phyloP scores from a whole-genome alignment of 805 yeast species.

The Clavispora santaluciae region DNA sequence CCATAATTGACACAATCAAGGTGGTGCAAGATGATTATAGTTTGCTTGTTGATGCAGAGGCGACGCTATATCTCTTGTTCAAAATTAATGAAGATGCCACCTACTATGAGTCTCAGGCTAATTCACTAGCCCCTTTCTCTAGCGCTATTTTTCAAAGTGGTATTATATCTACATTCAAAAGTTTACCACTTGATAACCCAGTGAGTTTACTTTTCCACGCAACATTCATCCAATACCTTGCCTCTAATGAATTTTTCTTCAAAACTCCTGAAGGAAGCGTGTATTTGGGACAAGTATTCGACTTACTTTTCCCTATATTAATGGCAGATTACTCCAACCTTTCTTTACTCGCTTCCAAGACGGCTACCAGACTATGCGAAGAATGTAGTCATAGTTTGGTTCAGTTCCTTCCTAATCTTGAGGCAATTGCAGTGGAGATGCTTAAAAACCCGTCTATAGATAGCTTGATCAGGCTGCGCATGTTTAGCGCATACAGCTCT shows the following conservation, averaged over 20 bases:
- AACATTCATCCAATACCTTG: conserved; percentile 29
- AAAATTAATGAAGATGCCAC: conserved; percentile 50
- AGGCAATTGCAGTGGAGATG: conserved; percentile 44
- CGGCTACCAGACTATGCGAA: conserved; percentile 57
- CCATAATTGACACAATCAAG: conserved; percentile 23
- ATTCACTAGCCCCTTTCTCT: conserved; percentile 22
- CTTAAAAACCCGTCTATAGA: conserved; percentile 36
- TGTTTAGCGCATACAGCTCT: conserved; percentile 58
- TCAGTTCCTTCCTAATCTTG: conserved; percentile 44
- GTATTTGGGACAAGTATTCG: conserved; percentile 49
- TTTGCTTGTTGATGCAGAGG: conserved; percentile 46
- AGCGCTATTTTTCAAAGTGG: conserved; percentile 20
- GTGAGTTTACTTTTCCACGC: conserved; percentile 17
- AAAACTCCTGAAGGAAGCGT: conserved; percentile 38
- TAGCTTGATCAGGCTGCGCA: conserved; percentile 49
- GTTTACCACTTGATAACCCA: conserved; percentile 5
- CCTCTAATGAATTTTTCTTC: conserved; percentile 59
- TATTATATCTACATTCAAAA: conserved; percentile 18
- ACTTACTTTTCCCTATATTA: conserved; percentile 45
- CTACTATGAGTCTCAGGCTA: conserved; percentile 28
- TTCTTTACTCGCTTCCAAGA: conserved; percentile 39
- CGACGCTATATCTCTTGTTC: conserved; percentile 54
- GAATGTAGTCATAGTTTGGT: conserved; percentile 43
- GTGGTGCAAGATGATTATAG: not conserved
- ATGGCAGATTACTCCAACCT: conserved; percentile 38